Base-by-base conservation (phyloP, 2,329 filamentous ascomycete genomes). In the Colletotrichum somersetense region DNA sequence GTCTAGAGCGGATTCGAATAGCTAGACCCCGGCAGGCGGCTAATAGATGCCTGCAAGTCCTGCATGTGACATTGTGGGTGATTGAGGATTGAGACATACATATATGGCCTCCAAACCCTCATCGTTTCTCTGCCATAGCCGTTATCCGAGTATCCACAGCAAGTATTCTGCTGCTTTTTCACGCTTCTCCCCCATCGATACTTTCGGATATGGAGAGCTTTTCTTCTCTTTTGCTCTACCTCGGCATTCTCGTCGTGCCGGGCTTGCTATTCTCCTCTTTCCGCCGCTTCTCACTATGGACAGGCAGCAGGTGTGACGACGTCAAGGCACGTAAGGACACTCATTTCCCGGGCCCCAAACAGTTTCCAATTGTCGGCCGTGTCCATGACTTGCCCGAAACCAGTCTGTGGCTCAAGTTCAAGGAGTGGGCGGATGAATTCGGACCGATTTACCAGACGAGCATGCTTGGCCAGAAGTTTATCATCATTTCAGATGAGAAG, bases 331-430 rank as follows among this genome's bases (percentile, higher is more conserved):
- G 74, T 58, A 77, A 74, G 57, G 81, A 79, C 16, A 56, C 67
- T 67, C 78, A 74, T 62, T 85, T 87, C 63, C 85, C 85, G 0
- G 85, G 85, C 0, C 85, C 85, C 14, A 81, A 78, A 66, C 84
- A 85, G 73, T 85, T 83, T 65, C 85, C 85, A 50, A 76, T 87
- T 30, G 78, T 87, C 23, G 85, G 85, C 40, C 82, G 85, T 59
- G 80, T 87, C 18, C 85, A 87, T 74, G 85, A 87, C 71, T 74
- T 87, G 1, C 83, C 85, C 11, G 80, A 83, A 53, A 83, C 85
- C 69, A 78, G 79, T 30, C 79, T 86, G 76, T 87, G 85, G 85
- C 81, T 86, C 75, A 87, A 87, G 78, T 86, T 87, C 77, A 83
- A 85, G 74, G 83, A 85, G 73, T 85, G 83, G 84, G 82, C 82